Percentiles rank a stretch among this genome's conserved stretches.
These are phyloP conservation scores for Pichia sp. DNA, from an alignment of 1,139 yeast genomes.

Conservation along the genomic window DNA sequence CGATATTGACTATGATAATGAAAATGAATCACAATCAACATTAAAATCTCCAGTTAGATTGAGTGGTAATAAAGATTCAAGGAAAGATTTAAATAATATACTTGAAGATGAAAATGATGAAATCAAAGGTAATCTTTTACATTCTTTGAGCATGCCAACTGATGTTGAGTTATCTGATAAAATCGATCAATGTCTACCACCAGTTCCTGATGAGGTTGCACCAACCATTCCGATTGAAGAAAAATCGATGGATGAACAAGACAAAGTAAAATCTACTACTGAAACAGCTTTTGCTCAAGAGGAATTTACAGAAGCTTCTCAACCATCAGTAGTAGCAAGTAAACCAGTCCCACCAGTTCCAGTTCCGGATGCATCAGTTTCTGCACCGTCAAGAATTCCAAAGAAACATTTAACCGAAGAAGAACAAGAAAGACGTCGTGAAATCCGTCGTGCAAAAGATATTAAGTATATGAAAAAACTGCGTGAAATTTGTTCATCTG, in stretches of 20 bases:
- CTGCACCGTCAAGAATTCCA: conserved; percentile 34
- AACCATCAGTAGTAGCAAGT: neutral
- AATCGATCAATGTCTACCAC: conserved; percentile 15
- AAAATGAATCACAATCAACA: neutral
- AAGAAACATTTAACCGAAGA: conserved; percentile 51
- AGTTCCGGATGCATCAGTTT: conserved; percentile 16
- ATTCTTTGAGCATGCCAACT: conserved; percentile 1
- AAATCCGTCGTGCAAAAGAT: conserved; percentile 53
- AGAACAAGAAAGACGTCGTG: conserved; percentile 52
- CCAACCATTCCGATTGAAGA: conserved; percentile 16
- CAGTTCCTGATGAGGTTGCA: conserved; percentile 21
- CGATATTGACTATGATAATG: neutral
- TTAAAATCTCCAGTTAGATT: conserved; percentile 7
- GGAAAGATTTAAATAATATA: conserved; percentile 3
- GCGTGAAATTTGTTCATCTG: conserved; percentile 71
- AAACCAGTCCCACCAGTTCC: conserved; percentile 1
- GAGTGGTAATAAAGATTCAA: neutral
- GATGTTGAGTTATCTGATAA: conserved; percentile 6
- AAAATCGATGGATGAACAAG: conserved; percentile 3
- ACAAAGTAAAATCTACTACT: conserved; percentile 2
- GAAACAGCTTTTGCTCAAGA: conserved; percentile 1
- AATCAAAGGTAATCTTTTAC: conserved; percentile 2
- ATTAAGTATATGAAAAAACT: conserved; percentile 62
- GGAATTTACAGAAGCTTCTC: neutral
- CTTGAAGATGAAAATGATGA: conserved; percentile 10